Evolutionary conservation across 352 stramenopile species (phyloP).

Genomic region (Peronospora tabacina): DNA sequence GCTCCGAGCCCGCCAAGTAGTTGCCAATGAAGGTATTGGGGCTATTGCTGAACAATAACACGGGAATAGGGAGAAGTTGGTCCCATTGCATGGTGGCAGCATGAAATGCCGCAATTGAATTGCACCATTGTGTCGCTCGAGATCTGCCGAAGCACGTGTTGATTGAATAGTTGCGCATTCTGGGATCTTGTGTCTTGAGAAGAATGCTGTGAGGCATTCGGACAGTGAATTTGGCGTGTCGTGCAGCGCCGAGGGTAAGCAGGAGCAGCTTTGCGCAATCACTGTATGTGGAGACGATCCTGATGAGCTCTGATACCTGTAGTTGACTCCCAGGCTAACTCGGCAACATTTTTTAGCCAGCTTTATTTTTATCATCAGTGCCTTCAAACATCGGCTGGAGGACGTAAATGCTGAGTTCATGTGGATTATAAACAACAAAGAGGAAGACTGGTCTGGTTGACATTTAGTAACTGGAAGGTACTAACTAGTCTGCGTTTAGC

Average conservation of each 20-base stretch:
- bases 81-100: slow-evolving; percentile 69
- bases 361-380: slow-evolving; percentile 50
- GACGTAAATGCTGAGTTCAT: slow-evolving; percentile 90
- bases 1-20: slow-evolving; percentile 17
- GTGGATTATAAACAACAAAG: slow-evolving; percentile 86
- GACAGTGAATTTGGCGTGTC: slow-evolving; percentile 32
- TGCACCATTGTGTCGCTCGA: slow-evolving; percentile 57
- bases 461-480: too few relatives aligned
- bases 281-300: slow-evolving; percentile 74
- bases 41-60: slow-evolving; percentile 52
- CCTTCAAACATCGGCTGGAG: slow-evolving; percentile 50
- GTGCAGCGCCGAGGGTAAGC: slow-evolving; percentile 46
- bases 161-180: slow-evolving; percentile 55
- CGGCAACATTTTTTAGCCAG: slow-evolving; percentile 62
- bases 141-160: slow-evolving; percentile 65
- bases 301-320: slow-evolving; percentile 52
- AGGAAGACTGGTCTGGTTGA: slow-evolving; percentile 46
- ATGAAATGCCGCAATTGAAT: slow-evolving; percentile 36
- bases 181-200: slow-evolving; percentile 44
- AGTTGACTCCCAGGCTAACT: slow-evolving; percentile 56
- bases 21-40: slow-evolving; percentile 57
- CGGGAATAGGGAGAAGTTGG: slow-evolving; percentile 54
- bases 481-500: too few relatives aligned
- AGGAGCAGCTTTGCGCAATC: slow-evolving; percentile 54
- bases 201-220: slow-evolving; percentile 44